A percentile compares a stretch with the other conserved stretches of the same genome.
These are phyloP conservation scores for Talaromyces rugulosus DNA, from an alignment of 2,329 filamentous ascomycete genomes.

Conservation along the genomic window DNA sequence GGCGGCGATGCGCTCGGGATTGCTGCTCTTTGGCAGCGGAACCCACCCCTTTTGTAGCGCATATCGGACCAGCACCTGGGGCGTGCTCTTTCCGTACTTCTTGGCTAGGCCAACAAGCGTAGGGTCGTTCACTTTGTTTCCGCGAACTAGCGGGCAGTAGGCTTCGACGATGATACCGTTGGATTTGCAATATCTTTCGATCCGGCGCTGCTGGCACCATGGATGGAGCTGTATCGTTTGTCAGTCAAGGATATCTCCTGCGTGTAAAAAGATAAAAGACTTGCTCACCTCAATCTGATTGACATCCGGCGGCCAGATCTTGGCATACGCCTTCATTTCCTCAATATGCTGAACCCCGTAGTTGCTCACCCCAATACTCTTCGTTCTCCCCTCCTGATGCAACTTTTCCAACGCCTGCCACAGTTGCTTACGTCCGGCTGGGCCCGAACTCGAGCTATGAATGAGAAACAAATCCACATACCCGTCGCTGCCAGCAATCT, in stretches of 20 bases:
- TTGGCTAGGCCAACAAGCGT: constrained; percentile 61
- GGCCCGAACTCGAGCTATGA: constrained; percentile 58
- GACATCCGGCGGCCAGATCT: constrained; percentile 64
- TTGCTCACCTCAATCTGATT: constrained; percentile 66
- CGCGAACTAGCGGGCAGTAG: constrained; percentile 56
- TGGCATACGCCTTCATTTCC: constrained; percentile 63
- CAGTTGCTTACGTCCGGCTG: constrained; percentile 54
- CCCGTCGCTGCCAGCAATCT: constrained; percentile 54
- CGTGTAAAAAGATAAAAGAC: not conserved
- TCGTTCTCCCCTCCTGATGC: constrained; percentile 56
- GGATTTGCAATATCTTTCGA: constrained; percentile 52
- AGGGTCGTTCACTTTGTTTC: constrained; percentile 66
- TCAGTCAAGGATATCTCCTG: constrained; percentile 15
- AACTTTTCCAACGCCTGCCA: constrained; percentile 65
- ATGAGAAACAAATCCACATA: constrained; percentile 71
- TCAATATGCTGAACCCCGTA: constrained; percentile 65
- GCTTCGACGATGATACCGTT: constrained; percentile 52
- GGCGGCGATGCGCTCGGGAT: constrained; percentile 60
- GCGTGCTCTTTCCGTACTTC: constrained; percentile 69
- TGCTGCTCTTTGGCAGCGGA: constrained; percentile 71
- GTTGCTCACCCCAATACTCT: constrained; percentile 69
- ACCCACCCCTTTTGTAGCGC: constrained; percentile 74
- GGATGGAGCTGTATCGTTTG: constrained; percentile 58
- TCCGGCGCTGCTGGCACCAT: constrained; percentile 63
- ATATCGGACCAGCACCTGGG: constrained; percentile 77